Evolutionary conservation across 495 filamentous ascomycete genomes (phyloP).

Genomic region (Halenospora varia): DNA sequence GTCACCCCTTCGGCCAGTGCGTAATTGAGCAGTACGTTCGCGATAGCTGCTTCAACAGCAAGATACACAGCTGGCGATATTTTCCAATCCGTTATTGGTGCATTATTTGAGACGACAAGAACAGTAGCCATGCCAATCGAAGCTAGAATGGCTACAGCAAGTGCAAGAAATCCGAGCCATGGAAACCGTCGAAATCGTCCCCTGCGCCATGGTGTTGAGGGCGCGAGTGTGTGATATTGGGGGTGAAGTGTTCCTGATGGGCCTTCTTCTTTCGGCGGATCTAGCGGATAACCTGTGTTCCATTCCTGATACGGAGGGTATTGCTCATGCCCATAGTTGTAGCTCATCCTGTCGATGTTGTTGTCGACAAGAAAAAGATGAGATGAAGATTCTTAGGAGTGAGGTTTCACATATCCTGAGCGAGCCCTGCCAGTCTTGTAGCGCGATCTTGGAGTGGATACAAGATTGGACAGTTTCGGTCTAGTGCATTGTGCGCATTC

Average conservation of each 20-base stretch:
- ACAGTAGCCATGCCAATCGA: neutral
- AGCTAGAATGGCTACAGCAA: neutral
- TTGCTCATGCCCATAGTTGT: neutral
- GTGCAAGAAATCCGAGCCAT: neutral
- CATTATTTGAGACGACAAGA: conserved; percentile 3
- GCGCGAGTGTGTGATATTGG: neutral
- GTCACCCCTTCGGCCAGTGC: conserved; percentile 4
- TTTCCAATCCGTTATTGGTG: conserved; percentile 2
- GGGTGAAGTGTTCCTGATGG: neutral
- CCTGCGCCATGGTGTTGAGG: neutral
- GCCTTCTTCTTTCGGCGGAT: no score
- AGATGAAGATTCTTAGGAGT: no score
- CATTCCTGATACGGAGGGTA: neutral
- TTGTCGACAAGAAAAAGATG: no score
- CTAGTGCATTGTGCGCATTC: no score
- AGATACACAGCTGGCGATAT: conserved; percentile 9
- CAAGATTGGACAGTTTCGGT: no score
- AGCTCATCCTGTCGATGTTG: no score
- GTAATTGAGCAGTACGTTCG: conserved; percentile 2
- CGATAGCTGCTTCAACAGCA: neutral
- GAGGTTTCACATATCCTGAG: no score
- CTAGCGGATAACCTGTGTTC: neutral
- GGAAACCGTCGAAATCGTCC: neutral
- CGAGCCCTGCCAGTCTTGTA: no score
- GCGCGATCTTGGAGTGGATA: no score